Base-by-base conservation (phyloP, 176 grass and related monocot species). In the Triticum turgidum region DNA sequence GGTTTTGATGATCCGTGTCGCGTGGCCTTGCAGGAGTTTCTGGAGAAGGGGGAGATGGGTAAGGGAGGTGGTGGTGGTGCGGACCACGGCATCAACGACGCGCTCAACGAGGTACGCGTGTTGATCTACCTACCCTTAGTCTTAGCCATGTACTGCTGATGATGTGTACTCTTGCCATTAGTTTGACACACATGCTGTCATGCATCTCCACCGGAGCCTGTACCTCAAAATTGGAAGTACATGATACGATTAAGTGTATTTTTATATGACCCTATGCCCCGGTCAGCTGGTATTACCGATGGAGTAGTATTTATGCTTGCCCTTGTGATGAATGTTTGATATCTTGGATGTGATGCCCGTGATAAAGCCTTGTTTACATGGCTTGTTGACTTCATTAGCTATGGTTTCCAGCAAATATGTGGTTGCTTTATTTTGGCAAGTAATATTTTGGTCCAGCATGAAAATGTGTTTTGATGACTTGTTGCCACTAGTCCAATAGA, bases 41-140 rank as follows among this genome's bases (percentile, higher is more conserved):
- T 95, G 3, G 86, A 91, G 59, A 92, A 87, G 77, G 75, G 75
- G 39, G 85, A 18, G 81, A 92, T 90, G 18, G 81, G 79, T 27
- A 90, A 83, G 12, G 86, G 76, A 20, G 76, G 18, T 5, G 85
- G 86, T 0, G 93, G 69, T 30, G 73, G 73, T 52, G 73, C 73
- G 9, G 88, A 75, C 11, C 15, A 58, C 22, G 83, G 80, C 4
- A 13, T 90, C 45, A 78, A 61, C 22, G 86, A 95, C 1, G 90
- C 78, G 65, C 90, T 95, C 78, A 47, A 78, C 39, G 88, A 95
- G 93, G 93, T 95, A 54, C 33, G 85, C 59, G 35, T 62, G 45
- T 73, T 73, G 35, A 78, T 82, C 37, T 79, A 52, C 10, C n/a
- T 80, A 32, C 51, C 17, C 69, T 2, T 59, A 44, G 58, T 33